These are phyloP conservation scores for Venturia pyrina DNA, from an alignment of 2,329 filamentous ascomycete species.

Conservation along the genomic window DNA sequence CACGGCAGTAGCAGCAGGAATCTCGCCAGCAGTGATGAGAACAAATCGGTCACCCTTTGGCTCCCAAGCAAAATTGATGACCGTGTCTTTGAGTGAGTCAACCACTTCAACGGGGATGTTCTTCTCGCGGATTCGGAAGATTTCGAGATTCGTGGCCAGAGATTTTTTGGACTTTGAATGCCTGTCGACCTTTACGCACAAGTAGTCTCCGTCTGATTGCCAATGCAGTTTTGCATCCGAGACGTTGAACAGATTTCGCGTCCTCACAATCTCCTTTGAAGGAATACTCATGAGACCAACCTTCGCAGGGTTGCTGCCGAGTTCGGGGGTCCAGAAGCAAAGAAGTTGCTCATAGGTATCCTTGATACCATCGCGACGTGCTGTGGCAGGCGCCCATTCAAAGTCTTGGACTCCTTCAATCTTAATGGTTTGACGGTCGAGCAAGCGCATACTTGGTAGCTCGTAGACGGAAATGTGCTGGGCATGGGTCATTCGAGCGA, in stretches of 20 bases:
- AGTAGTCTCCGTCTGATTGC: conserved; percentile 88
- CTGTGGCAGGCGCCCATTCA: conserved; percentile 85
- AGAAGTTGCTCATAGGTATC: conserved; percentile 80
- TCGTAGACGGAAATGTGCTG: conserved; percentile 89
- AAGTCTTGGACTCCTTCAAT: conserved; percentile 96
- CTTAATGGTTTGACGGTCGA: conserved; percentile 89
- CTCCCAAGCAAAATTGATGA: conserved; percentile 99
- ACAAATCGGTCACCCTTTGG: conserved; percentile 96
- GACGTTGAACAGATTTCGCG: conserved; percentile 95
- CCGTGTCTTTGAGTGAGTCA: conserved; percentile 93
- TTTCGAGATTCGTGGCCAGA: conserved; percentile 90
- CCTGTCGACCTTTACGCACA: conserved; percentile 97
- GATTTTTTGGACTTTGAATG: conserved; percentile 99
- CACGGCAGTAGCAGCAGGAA: conserved; percentile 65
- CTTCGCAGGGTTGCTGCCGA: conserved; percentile 95
- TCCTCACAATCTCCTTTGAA: conserved; percentile 86
- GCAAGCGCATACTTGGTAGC: conserved; percentile 75
- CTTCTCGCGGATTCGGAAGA: conserved; percentile 96
- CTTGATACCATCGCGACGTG: conserved; percentile 76
- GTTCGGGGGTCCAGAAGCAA: conserved; percentile 98
- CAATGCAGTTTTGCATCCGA: conserved; percentile 97
- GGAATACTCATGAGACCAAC: conserved; percentile 94
- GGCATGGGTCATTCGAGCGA: conserved; percentile 80
- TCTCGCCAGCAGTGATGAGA: conserved; percentile 88
- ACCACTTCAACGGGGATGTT: conserved; percentile 97